phyloP scores from a whole-genome alignment of 768 basidiomycete genomes.

The Lactarius hatsudake region DNA sequence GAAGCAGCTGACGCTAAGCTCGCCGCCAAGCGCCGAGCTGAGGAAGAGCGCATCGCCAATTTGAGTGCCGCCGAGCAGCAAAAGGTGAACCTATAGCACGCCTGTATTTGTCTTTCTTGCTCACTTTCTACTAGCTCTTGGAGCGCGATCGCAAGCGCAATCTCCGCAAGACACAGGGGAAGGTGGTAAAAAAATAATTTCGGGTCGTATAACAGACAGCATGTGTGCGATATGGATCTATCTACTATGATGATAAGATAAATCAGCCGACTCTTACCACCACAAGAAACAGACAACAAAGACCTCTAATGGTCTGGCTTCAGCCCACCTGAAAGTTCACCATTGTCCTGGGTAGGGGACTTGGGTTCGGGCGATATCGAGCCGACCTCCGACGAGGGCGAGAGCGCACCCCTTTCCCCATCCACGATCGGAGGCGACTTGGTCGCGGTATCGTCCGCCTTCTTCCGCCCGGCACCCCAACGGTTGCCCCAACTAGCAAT shows the following conservation, averaged over 20 bases:
- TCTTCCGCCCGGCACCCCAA: constrained; percentile 40
- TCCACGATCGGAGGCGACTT: constrained; percentile 23
- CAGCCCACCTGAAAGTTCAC: background rate
- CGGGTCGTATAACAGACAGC: background rate
- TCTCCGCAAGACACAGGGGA: constrained; percentile 68
- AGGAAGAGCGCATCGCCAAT: constrained; percentile 69
- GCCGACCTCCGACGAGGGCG: constrained; percentile 11
- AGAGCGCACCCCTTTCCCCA: constrained; percentile 8
- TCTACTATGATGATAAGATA: constrained; percentile 3
- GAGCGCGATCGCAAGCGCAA: constrained; percentile 77
- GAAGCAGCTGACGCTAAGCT: constrained; percentile 70
- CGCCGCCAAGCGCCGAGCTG: constrained; percentile 67
- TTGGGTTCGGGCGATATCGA: constrained; percentile 14
- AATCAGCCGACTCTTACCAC: background rate
- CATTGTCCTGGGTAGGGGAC: constrained; percentile 2
- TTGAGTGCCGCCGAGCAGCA: constrained; percentile 79
- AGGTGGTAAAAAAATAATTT: constrained; percentile 50
- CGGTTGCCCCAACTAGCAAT: constrained; percentile 75
- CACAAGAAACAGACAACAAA: background rate
- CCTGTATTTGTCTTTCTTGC: background rate
- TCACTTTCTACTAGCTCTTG: constrained; percentile 43
- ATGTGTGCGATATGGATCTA: background rate
- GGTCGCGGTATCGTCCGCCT: constrained; percentile 17
- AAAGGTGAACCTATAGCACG: constrained; percentile 50
- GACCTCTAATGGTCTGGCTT: background rate